Evolutionary conservation across 2,329 filamentous ascomycete species (phyloP).

Genomic region (Paracoccidioides brasiliensis): DNA sequence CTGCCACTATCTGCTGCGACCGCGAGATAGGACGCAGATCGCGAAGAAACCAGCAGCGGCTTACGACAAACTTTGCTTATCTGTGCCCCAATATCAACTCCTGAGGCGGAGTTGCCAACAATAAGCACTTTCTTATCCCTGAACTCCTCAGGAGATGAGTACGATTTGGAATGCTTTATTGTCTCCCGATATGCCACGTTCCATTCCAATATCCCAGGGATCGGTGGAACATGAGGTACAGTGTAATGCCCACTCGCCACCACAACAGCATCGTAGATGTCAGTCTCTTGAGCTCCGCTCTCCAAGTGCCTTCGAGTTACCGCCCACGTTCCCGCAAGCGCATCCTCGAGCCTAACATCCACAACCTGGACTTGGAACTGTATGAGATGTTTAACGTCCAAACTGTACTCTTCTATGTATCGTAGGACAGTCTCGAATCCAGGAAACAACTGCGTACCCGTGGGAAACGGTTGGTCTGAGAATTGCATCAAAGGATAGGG

Average conservation of each 20-base stretch:
- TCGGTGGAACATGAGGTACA: constrained; percentile 52
- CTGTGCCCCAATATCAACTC: constrained; percentile 69
- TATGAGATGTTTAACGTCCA: constrained; percentile 54
- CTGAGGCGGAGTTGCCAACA: constrained; percentile 74
- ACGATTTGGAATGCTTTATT: constrained; percentile 68
- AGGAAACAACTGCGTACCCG: constrained; percentile 59
- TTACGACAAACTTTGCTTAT: constrained; percentile 48
- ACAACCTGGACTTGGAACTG: constrained; percentile 57
- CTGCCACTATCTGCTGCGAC: constrained; percentile 38
- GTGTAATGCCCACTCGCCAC: constrained; percentile 65
- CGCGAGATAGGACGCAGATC: constrained; percentile 37
- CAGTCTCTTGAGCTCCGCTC: constrained; percentile 28
- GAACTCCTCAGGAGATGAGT: constrained; percentile 53
- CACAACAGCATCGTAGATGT: constrained; percentile 60
- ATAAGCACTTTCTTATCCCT: constrained; percentile 61
- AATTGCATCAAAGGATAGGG: constrained; percentile 70
- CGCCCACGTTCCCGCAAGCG: constrained; percentile 42
- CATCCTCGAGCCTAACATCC: constrained; percentile 37
- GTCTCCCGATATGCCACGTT: constrained; percentile 44
- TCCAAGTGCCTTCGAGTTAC: constrained; percentile 42
- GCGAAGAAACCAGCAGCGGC: constrained; percentile 52
- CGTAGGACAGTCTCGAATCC: constrained; percentile 54
- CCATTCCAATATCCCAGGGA: constrained; percentile 48
- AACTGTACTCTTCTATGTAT: constrained; percentile 62
- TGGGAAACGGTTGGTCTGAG: constrained; percentile 54